A percentile compares a stretch with the other conserved stretches of the same genome.
These are phyloP conservation scores for Nakazawaea holstii DNA, from an alignment of 805 yeast species.

Conservation along the genomic window DNA sequence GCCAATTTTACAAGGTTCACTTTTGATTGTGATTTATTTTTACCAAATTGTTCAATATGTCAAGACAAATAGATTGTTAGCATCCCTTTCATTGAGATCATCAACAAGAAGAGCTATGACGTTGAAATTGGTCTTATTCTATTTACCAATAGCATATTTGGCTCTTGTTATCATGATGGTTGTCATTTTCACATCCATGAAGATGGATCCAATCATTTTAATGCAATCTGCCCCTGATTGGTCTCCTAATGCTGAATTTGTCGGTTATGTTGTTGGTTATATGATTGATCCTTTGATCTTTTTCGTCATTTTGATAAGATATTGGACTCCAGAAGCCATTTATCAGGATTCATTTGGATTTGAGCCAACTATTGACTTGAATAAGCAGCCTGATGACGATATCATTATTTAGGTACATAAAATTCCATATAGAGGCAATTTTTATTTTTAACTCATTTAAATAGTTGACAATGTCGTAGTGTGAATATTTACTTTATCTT, in stretches of 20 bases:
- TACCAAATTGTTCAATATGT: slow-evolving; percentile 1
- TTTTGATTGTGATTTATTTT: neutral
- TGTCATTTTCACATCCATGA: neutral
- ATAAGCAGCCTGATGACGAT: neutral
- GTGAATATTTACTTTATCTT: too few relatives aligned
- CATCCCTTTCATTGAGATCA: slow-evolving; percentile 4
- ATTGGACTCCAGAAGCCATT: slow-evolving; percentile 8
- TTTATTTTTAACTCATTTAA: too few relatives aligned
- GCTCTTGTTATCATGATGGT: neutral
- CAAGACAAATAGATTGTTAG: slow-evolving; percentile 1
- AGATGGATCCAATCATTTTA: neutral
- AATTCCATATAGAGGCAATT: too few relatives aligned
- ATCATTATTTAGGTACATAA: neutral
- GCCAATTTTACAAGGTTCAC: neutral
- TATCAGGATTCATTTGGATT: slow-evolving; percentile 5
- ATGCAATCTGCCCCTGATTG: neutral
- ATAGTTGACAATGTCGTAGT: too few relatives aligned
- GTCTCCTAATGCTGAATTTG: neutral
- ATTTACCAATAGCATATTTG: slow-evolving; percentile 1
- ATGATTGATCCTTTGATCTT: neutral
- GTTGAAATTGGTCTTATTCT: slow-evolving; percentile 4
- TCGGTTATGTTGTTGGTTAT: neutral
- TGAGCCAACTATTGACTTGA: slow-evolving; percentile 3
- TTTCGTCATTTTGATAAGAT: slow-evolving; percentile 1
- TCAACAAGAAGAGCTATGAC: slow-evolving; percentile 5